Conservation (phyloP, 495 filamentous ascomycete genomes). For the Amphirosellinia nigrospora region DNA sequence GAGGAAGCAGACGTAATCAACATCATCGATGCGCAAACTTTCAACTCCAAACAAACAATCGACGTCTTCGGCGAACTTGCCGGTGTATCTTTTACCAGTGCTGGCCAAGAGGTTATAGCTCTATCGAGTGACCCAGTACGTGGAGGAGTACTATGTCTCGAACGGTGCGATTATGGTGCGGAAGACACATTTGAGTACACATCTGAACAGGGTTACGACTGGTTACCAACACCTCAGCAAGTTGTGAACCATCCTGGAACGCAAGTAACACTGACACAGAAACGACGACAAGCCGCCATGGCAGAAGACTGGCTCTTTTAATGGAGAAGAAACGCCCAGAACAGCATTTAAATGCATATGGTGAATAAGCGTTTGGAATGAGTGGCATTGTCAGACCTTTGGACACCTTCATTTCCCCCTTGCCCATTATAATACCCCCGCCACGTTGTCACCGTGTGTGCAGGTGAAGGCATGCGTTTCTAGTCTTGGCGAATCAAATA, state of each 20-base stretch:
- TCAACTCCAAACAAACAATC: constrained; percentile 71
- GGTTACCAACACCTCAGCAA: constrained; percentile 41
- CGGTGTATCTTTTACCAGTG: constrained; percentile 74
- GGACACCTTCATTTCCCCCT: neutral
- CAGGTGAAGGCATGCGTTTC: neutral
- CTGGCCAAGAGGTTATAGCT: constrained; percentile 73
- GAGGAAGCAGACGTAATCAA: constrained; percentile 86
- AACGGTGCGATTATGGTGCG: constrained; percentile 57
- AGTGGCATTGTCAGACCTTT: neutral
- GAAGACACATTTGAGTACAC: constrained; percentile 49
- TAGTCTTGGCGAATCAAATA: neutral
- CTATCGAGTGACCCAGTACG: constrained; percentile 75
- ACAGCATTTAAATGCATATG: constrained; percentile 5
- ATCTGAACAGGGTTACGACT: constrained; percentile 39
- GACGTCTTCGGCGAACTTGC: constrained; percentile 89
- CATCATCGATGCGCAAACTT: constrained; percentile 76
- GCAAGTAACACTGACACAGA: constrained; percentile 35
- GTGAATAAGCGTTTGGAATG: constrained; percentile 12
- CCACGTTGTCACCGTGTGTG: neutral
- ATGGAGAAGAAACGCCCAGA: constrained; percentile 7
- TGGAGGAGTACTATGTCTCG: constrained; percentile 81
- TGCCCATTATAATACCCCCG: neutral
- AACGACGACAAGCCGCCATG: constrained; percentile 40
- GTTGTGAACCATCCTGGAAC: constrained; percentile 33
- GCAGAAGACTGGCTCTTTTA: constrained; percentile 44